Base-by-base conservation (phyloP, 1,284 basidiomycete species). In the Clitocybe nebularis region DNA sequence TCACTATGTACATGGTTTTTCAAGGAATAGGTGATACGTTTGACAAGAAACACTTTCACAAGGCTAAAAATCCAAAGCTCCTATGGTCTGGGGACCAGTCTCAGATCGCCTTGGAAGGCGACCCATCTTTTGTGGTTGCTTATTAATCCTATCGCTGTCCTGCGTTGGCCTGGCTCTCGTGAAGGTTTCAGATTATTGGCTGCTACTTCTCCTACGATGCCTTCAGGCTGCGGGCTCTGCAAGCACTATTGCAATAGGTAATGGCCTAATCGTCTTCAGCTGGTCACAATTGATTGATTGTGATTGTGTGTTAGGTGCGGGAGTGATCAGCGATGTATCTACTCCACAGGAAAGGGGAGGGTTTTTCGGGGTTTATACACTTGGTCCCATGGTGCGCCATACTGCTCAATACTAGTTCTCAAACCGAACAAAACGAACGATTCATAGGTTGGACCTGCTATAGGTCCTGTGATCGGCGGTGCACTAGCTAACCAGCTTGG, bases 1-100 rank as follows among this genome's bases (percentile, higher is more conserved):
- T 90, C 20, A 89, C 86, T 0, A 74, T 85, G 43, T 88, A 89
- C 58, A 81, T 89, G 77, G 66, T 89, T 22, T 66, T 89, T 19
- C 88, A 92, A 63, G 87, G 81, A 14, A 60, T 86, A 32, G 74
- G 84, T 84, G 47, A 68, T 53, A 20, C 20, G n/a, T n/a, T 26
- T 24, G 19, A 29, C 3, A 41, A 33, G 4, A 34, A 16, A 4
- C 14, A 16, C 34, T 28, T 33, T 26, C 30, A 21, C 6, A 3
- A 21, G 29, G 17, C 11, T 42, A 30, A 37, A 29, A 7, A 45
- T 11, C 5, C 21, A 13, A 49, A 81, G 77, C 79, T 29, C 80
- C 80, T 1, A 77, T 81, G 68, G 45, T 81, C 26, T 84, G 79
- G 75, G 81, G 77, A 19, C 67, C 74, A 3, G 51, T 81, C 8